Evolutionary conservation across 2,329 filamentous ascomycete species (phyloP), one percentile per base, ranked within the genome.

Genomic region (Arthrobotrys conoides): DNA sequence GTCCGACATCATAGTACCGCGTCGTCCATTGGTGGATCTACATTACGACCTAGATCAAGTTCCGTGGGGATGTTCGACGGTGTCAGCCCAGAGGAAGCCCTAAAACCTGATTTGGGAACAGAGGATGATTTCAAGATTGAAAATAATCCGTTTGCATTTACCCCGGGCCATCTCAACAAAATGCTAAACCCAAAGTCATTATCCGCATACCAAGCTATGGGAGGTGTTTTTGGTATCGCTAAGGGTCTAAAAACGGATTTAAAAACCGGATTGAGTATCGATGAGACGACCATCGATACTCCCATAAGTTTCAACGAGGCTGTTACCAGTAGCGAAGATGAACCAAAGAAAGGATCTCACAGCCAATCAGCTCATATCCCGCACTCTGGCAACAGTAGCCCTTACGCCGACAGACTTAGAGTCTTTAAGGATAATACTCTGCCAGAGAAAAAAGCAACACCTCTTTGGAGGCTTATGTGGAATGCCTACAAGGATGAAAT

Each of bases 401-500:
- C 51, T 5, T 87, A 86, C 71, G 77, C 71, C 5, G 90, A 91
- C 82, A 87, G 90, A n/a, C 86, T 87, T 70, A 85, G 89, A 36
- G 85, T 91, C 3, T 91, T 87, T 82, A 87, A 87, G 55, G 87
- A 88, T 80, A 92, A 92, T 81, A 84, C 86, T 12, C 84, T 92
- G 22, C 91, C 91, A 0, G 87, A 89, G 51, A 89, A 90, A 82
- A 90, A 91, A 83, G 85, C 87, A 1, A 90, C 89, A 30, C 87
- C 89, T 1, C 86, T 92, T 48, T 86, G 89, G 81, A 86, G 85
- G 73, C 83, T 92, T 6, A 86, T 90, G 75, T 93, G 91, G 91
- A 88, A 88, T 79, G 90, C 91, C 1, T 92, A 91, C 83, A 91
- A 92, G 81, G 91, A 93, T 84, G 91, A 91, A 80, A 90, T 93